Evolutionary conservation across 2,329 filamentous ascomycete species (phyloP).

Genomic region (Plenodomus lindquistii): DNA sequence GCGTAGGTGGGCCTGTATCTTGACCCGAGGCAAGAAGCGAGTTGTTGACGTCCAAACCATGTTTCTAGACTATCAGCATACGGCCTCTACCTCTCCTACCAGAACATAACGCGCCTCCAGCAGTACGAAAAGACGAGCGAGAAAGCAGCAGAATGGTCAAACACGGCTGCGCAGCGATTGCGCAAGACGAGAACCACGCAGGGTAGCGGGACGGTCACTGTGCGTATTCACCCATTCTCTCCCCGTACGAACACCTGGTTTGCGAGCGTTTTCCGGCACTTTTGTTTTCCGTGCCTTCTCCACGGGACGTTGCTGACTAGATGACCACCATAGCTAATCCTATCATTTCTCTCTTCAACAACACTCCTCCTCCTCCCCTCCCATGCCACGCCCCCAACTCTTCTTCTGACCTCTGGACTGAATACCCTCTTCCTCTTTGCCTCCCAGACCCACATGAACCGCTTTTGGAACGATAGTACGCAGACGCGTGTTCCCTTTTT

Average conservation of each 20-base stretch:
- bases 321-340: neutral
- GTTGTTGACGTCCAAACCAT: too few species aligned
- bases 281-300: too few species aligned
- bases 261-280: too few species aligned
- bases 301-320: too few species aligned
- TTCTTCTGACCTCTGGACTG: conserved; percentile 10
- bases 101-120: conserved; percentile 42
- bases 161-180: conserved; percentile 36
- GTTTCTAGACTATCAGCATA: conserved; percentile 32
- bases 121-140: conserved; percentile 41
- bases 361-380: conserved; percentile 19
- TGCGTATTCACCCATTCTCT: conserved; percentile 12
- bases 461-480: conserved; percentile 38
- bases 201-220: conserved; percentile 35
- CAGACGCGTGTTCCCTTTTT: conserved; percentile 43
- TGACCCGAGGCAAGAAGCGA: too few species aligned
- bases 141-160: conserved; percentile 44
- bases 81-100: conserved; percentile 37
- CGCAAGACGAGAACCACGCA: conserved; percentile 44
- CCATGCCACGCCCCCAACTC: conserved; percentile 1
- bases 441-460: conserved; percentile 31
- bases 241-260: too few species aligned
- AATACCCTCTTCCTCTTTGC: conserved; percentile 17
- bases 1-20: too few species aligned
- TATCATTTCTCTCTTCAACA: conserved; percentile 20